These are phyloP conservation scores for Phytophthora pinifolia DNA, from an alignment of 352 stramenopile species.

Conservation along the genomic window DNA sequence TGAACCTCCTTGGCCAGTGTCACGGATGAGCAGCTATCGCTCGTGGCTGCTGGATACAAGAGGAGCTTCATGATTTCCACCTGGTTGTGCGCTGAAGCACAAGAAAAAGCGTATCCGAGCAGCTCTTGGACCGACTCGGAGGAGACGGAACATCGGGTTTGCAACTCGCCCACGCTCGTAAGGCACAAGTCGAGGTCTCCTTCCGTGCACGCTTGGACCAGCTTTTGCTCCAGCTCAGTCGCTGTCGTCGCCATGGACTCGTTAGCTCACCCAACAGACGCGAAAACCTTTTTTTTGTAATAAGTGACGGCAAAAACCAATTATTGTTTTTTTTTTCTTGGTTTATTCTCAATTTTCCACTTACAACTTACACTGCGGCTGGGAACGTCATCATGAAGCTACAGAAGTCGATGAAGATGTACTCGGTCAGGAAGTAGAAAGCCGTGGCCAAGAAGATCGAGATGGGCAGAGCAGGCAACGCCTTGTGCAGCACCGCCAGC, in stretches of 20 bases:
- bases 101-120: slow-evolving; percentile 27
- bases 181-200: slow-evolving; percentile 15
- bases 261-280: slow-evolving; percentile 7
- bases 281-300: slow-evolving; percentile 7
- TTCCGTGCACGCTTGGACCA: slow-evolving; percentile 25
- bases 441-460: slow-evolving; percentile 84
- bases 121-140: slow-evolving; percentile 26
- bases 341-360: slow-evolving; percentile 23
- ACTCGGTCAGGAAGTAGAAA: slow-evolving; percentile 85
- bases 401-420: slow-evolving; percentile 84
- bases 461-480: slow-evolving; percentile 96
- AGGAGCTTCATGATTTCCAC: slow-evolving; percentile 29
- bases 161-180: slow-evolving; percentile 13
- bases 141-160: slow-evolving; percentile 7
- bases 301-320: slow-evolving; percentile 17
- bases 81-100: slow-evolving; percentile 26
- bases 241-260: slow-evolving; percentile 1
- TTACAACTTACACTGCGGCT: slow-evolving; percentile 57
- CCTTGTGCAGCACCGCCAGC: slow-evolving; percentile 92
- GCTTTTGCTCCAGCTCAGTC: slow-evolving; percentile 20
- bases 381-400: slow-evolving; percentile 77
- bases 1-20: slow-evolving; percentile 12
- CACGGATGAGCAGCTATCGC: not conserved
- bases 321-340: slow-evolving; percentile 15
- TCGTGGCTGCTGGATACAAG: slow-evolving; percentile 8